Percentiles rank a stretch among this genome's conserved stretches.
Conservation (phyloP, 148 eudicot genomes). For the Vaccinium myrtillus region DNA sequence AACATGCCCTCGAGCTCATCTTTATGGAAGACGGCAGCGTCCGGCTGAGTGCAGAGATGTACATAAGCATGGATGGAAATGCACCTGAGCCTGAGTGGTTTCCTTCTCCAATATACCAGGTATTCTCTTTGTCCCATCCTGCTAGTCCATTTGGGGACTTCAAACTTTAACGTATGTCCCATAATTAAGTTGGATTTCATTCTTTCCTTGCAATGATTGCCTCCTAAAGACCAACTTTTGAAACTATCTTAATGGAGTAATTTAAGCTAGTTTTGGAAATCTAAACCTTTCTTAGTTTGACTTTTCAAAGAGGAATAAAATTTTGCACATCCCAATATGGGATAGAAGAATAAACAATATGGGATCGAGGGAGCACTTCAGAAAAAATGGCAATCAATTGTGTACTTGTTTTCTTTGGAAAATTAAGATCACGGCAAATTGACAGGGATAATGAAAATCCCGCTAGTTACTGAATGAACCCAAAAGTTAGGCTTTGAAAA, state of each 20-base stretch:
- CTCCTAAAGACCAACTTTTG: background rate
- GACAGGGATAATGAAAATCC: background rate
- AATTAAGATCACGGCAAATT: background rate
- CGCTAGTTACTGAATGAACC: background rate
- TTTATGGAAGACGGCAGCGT: conserved; percentile 82
- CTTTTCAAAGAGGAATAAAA: background rate
- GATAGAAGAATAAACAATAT: no score
- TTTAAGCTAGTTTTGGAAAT: background rate
- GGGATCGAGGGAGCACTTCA: background rate
- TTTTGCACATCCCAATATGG: background rate
- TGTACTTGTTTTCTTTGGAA: background rate
- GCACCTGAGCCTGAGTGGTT: conserved; percentile 87
- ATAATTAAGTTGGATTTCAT: background rate
- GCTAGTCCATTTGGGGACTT: background rate
- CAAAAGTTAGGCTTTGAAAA: background rate
- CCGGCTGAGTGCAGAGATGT: conserved; percentile 63
- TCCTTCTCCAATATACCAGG: conserved; percentile 89
- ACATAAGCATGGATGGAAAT: conserved; percentile 56
- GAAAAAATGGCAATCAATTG: background rate
- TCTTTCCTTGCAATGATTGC: background rate
- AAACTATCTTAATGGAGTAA: background rate
- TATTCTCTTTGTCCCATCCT: conserved; percentile 16
- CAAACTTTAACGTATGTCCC: background rate
- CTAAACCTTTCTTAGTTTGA: background rate
- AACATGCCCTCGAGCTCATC: conserved; percentile 86